A percentile compares a stretch with the other conserved stretches of the same genome.
Evolutionary conservation across 2,329 filamentous ascomycete genomes (phyloP).

Genomic region (Davidsoniella eucalypti): DNA sequence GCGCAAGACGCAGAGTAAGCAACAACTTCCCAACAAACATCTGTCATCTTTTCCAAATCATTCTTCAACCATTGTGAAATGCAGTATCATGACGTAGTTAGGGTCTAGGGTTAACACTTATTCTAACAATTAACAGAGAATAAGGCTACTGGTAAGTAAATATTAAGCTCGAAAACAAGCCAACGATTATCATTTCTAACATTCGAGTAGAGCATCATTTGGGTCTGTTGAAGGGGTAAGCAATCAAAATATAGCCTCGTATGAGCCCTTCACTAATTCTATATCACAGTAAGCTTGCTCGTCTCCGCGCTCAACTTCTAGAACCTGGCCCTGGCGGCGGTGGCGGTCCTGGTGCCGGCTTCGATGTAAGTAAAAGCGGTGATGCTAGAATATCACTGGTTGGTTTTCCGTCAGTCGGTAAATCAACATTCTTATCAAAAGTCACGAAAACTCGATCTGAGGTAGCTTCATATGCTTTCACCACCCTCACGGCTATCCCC

Average conservation of each 20-base stretch:
- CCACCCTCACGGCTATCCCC: constrained; percentile 89
- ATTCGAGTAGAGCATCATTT: constrained; percentile 75
- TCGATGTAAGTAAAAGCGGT: constrained; percentile 88
- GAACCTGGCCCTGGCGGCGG: constrained; percentile 73
- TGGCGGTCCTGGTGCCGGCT: constrained; percentile 64
- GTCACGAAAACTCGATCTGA: constrained; percentile 97
- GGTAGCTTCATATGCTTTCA: constrained; percentile 93
- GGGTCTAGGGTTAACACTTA: constrained; percentile 3
- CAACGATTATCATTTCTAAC: background rate
- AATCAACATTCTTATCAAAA: constrained; percentile 97
- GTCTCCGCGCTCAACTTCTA: constrained; percentile 81
- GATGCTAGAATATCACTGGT: constrained; percentile 94
- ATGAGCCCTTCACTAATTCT: background rate
- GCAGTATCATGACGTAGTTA: background rate
- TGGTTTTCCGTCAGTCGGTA: constrained; percentile 96
- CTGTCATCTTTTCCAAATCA: no score
- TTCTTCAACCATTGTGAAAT: background rate
- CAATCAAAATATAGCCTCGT: constrained; percentile 1
- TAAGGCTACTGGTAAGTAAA: constrained; percentile 78
- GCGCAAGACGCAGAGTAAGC: constrained; percentile 90
- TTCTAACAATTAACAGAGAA: constrained; percentile 50
- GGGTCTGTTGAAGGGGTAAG: constrained; percentile 88
- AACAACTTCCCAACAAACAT: background rate
- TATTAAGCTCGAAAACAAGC: background rate
- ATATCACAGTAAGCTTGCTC: constrained; percentile 67